Evolutionary conservation across 1,284 basidiomycete genomes (phyloP).

Genomic region (Fomitopsis schrenkii): DNA sequence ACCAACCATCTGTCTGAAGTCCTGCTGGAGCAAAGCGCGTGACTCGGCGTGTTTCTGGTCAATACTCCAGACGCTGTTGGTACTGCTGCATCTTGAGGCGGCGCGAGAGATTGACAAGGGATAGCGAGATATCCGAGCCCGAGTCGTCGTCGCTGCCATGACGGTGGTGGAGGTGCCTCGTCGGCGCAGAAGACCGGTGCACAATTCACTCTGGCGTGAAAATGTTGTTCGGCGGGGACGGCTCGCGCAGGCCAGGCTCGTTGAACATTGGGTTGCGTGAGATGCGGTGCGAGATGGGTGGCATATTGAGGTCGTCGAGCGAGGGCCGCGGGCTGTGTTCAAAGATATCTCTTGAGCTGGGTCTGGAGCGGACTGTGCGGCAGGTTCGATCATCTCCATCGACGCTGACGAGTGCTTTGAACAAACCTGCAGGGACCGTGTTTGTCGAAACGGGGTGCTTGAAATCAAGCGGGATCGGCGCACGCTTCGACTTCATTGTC

Average conservation of each 20-base stretch:
- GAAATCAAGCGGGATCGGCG: conserved; percentile 78
- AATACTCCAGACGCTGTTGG: conserved; percentile 56
- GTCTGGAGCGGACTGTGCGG: conserved; percentile 64
- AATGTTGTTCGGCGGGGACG: conserved; percentile 36
- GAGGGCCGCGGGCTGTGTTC: conserved; percentile 65
- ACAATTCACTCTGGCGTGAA: conserved; percentile 41
- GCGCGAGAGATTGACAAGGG: conserved; percentile 49
- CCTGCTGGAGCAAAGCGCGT: conserved; percentile 50
- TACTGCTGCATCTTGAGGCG: conserved; percentile 56
- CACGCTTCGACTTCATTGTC: conserved; percentile 51
- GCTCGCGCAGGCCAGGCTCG: conserved; percentile 42
- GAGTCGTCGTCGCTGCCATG: conserved; percentile 19
- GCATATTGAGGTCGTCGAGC: conserved; percentile 68
- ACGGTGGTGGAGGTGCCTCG: conserved; percentile 35
- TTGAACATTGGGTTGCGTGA: conserved; percentile 50
- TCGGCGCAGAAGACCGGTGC: conserved; percentile 60
- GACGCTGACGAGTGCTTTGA: conserved; percentile 67
- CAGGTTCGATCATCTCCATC: conserved; percentile 59
- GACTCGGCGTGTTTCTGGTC: conserved; percentile 64
- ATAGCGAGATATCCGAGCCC: conserved; percentile 39
- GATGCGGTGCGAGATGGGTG: conserved; percentile 58
- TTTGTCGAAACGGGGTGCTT: conserved; percentile 68
- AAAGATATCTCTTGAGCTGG: conserved; percentile 59
- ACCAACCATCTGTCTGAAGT: conserved; percentile 45
- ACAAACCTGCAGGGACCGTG: conserved; percentile 77